Percentiles rank a stretch among this genome's conserved stretches.
These are phyloP conservation scores for Silybum marianum DNA, from an alignment of 129 eudicot species.

Conservation along the genomic window DNA sequence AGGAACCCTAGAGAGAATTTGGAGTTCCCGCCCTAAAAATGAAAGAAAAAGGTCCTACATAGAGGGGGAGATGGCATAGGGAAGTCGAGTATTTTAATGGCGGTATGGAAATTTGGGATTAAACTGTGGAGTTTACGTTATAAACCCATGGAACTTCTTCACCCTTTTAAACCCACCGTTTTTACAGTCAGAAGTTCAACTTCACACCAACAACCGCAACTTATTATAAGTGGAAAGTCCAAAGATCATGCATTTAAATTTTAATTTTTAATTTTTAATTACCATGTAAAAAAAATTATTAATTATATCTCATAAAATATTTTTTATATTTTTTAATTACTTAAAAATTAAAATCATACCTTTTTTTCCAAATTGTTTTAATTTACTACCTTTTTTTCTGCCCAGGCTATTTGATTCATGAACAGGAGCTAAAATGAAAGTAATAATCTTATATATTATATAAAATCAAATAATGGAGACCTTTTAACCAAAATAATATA, in stretches of 20 bases:
- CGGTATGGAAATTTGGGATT: neutral
- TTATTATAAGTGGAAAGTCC: neutral
- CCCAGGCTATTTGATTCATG: too few relatives aligned
- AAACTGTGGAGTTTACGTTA: constrained; percentile 15
- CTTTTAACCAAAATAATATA: too few relatives aligned
- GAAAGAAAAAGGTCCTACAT: constrained; percentile 19
- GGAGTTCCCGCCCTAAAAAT: constrained; percentile 43
- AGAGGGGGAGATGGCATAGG: constrained; percentile 17
- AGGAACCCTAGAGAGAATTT: constrained; percentile 36
- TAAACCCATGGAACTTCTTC: neutral
- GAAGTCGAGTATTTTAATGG: constrained; percentile 21
- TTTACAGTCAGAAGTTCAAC: neutral
- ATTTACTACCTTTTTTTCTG: too few relatives aligned
- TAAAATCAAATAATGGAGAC: too few relatives aligned
- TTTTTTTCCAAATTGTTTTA: too few relatives aligned
- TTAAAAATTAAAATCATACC: too few relatives aligned
- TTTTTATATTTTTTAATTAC: too few relatives aligned
- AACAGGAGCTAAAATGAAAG: too few relatives aligned
- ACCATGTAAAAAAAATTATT: too few relatives aligned
- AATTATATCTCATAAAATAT: too few relatives aligned
- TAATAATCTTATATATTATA: too few relatives aligned
- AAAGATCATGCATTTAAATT: neutral
- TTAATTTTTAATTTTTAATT: too few relatives aligned
- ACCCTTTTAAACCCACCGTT: neutral
- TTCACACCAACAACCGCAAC: neutral